Evolutionary conservation across 345 rosid species (phyloP).

Genomic region (Combretum micranthum): DNA sequence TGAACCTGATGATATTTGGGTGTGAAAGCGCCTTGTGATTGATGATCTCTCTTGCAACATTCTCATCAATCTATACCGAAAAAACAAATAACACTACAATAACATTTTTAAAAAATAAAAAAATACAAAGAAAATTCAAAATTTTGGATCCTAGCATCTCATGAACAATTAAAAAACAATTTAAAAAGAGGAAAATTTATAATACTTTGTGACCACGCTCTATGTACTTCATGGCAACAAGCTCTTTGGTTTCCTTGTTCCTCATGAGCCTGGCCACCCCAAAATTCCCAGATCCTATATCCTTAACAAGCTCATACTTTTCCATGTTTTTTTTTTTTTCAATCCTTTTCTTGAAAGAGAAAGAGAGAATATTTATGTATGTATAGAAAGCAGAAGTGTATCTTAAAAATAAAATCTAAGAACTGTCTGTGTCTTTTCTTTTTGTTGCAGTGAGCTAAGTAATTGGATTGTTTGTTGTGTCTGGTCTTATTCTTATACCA

Average conservation of each 20-base stretch:
- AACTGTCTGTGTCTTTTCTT: too few species aligned
- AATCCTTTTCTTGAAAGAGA: too few species aligned
- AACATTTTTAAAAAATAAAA: neutral
- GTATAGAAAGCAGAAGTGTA: too few species aligned
- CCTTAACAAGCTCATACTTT: constrained; percentile 81
- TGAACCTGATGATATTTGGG: constrained; percentile 85
- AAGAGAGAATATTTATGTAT: too few species aligned
- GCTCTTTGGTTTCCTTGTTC: constrained; percentile 72
- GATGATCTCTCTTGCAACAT: constrained; percentile 81
- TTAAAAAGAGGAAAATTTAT: neutral
- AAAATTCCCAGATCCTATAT: constrained; percentile 88
- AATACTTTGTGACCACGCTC: constrained; percentile 80
- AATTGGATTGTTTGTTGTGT: too few species aligned
- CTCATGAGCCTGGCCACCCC: constrained; percentile 96
- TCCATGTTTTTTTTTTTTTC: constrained; percentile 48
- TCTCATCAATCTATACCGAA: constrained; percentile 67
- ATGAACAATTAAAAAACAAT: neutral
- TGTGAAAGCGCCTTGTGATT: constrained; percentile 83
- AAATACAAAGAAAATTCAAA: neutral
- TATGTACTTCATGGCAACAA: constrained; percentile 93
- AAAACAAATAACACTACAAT: constrained; percentile 1
- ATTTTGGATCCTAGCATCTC: neutral
- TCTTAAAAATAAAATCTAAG: too few species aligned
- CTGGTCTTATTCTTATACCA: too few species aligned
- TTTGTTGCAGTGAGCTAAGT: too few species aligned